phyloP scores from a whole-genome alignment of 192 early-diverging fungal species.

The Backusella parvicylindrica region DNA sequence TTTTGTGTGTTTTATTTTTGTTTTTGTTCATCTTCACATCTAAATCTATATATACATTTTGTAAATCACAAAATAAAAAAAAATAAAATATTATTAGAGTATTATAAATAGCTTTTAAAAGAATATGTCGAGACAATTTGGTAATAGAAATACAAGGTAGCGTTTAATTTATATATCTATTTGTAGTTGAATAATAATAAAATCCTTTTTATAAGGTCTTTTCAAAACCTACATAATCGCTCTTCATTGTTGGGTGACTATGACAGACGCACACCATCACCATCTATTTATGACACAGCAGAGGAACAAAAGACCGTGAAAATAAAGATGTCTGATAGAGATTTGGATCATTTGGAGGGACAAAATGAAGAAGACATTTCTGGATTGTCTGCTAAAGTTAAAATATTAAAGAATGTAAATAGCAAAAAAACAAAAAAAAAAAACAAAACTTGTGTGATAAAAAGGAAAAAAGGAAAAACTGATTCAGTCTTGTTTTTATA shows the following conservation, averaged over 20 bases:
- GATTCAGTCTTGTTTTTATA: too few species aligned
- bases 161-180: background rate
- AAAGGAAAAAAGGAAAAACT: background rate
- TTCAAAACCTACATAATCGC: constrained; percentile 38
- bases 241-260: constrained; percentile 29
- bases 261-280: constrained; percentile 18
- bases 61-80: background rate
- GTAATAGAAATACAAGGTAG: constrained; percentile 21
- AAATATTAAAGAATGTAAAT: constrained; percentile 34
- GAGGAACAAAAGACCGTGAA: background rate
- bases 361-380: constrained; percentile 34
- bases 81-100: background rate
- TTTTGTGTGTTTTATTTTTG: background rate
- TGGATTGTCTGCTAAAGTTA: constrained; percentile 35
- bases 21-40: background rate
- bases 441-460: background rate
- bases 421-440: background rate
- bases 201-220: constrained; percentile 10
- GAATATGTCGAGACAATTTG: constrained; percentile 25
- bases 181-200: background rate
- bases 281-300: constrained; percentile 11
- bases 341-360: constrained; percentile 33
- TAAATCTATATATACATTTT: background rate
- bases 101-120: background rate
- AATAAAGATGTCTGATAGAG: constrained; percentile 25